A percentile compares a stretch with the other conserved stretches of the same genome.
phyloP scores from a whole-genome alignment of 176 grass and related monocot species.

The Alopecurus myosuroides region DNA sequence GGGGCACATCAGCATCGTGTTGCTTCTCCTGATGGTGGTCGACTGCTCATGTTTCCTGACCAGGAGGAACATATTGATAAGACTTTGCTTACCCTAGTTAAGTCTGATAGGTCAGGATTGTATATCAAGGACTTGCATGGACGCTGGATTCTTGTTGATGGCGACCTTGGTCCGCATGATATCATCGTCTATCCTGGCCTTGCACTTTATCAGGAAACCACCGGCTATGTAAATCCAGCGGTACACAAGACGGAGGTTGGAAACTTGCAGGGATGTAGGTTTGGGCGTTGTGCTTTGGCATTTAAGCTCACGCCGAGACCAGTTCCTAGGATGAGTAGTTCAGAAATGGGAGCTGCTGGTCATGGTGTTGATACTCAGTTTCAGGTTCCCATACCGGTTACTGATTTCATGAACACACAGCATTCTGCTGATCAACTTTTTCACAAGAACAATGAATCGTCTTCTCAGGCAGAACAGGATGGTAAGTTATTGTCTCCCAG shows the following conservation, averaged over 20 bases:
- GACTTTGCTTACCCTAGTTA: slow-evolving; percentile 74
- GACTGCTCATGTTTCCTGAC: slow-evolving; percentile 50
- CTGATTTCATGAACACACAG: slow-evolving; percentile 77
- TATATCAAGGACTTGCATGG: slow-evolving; percentile 82
- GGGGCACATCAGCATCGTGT: slow-evolving; percentile 38
- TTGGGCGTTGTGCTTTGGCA: slow-evolving; percentile 61
- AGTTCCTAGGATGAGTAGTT: slow-evolving; percentile 59
- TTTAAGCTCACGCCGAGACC: slow-evolving; percentile 87
- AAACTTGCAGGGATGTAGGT: slow-evolving; percentile 47
- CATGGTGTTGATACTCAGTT: slow-evolving; percentile 69
- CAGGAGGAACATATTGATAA: slow-evolving; percentile 74
- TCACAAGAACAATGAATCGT: slow-evolving; percentile 34
- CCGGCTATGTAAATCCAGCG: slow-evolving; percentile 71
- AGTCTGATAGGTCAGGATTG: slow-evolving; percentile 66
- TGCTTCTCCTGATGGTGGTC: slow-evolving; percentile 40
- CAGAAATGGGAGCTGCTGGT: slow-evolving; percentile 79
- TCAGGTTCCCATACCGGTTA: slow-evolving; percentile 63
- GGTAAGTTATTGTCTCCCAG: slow-evolving; percentile 34
- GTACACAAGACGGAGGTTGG: slow-evolving; percentile 51
- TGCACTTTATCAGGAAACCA: slow-evolving; percentile 76
- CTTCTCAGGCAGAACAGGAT: slow-evolving; percentile 38
- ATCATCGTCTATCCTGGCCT: slow-evolving; percentile 72
- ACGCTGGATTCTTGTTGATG: slow-evolving; percentile 70
- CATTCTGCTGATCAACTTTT: slow-evolving; percentile 61
- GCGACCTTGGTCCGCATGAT: slow-evolving; percentile 66